phyloP scores from a whole-genome alignment of 2,329 filamentous ascomycete genomes.

The Geosmithia morbida region DNA sequence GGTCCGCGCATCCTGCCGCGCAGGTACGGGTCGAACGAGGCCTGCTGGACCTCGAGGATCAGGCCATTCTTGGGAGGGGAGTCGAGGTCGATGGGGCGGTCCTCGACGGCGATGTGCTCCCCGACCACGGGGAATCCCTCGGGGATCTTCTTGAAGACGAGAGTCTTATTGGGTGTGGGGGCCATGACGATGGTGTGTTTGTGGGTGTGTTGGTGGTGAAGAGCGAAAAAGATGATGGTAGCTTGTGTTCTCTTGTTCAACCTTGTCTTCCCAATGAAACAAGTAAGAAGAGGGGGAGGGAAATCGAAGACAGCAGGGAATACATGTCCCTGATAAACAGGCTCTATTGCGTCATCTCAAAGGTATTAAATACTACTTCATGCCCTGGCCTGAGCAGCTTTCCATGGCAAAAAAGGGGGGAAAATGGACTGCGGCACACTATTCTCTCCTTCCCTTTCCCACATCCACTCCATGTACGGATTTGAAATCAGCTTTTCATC shows the following conservation, averaged over 20 bases:
- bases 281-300: no score
- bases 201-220: not conserved
- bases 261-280: no score
- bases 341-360: no score
- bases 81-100: constrained; percentile 45
- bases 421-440: not conserved
- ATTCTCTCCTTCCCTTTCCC: no score
- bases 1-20: constrained; percentile 63
- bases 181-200: not conserved
- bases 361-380: no score
- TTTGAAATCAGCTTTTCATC: no score
- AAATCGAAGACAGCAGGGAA: no score
- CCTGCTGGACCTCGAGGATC: constrained; percentile 55
- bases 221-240: no score
- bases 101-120: constrained; percentile 48
- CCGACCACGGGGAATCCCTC: constrained; percentile 49
- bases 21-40: constrained; percentile 75
- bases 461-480: no score
- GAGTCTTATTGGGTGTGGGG: constrained; percentile 46
- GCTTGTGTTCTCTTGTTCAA: no score
- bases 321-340: no score
- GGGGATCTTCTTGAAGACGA: constrained; percentile 53
- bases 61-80: constrained; percentile 46
- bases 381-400: not conserved
- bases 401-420: not conserved